These are phyloP conservation scores for Emericellopsis terricola DNA, from an alignment of 495 filamentous ascomycete genomes.

Conservation along the genomic window DNA sequence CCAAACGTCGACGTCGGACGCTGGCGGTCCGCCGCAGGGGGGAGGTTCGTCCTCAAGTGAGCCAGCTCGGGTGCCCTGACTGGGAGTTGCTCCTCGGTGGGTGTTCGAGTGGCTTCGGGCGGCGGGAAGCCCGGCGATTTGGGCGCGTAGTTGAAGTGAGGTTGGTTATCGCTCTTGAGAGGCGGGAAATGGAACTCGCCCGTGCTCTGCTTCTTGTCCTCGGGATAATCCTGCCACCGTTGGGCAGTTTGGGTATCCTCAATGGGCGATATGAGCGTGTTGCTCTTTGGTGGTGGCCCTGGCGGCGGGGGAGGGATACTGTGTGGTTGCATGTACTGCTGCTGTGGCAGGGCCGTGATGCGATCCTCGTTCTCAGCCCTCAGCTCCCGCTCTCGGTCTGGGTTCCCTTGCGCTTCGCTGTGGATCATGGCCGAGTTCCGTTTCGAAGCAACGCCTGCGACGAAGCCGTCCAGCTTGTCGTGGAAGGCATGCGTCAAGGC, in stretches of 20 bases:
- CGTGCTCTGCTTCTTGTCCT: conserved; percentile 4
- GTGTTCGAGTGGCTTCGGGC: conserved; percentile 1
- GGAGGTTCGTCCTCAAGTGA: conserved; percentile 29
- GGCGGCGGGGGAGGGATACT: conserved; percentile 23
- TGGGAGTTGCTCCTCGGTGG: conserved; percentile 4
- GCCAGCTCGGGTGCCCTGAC: conserved; percentile 28
- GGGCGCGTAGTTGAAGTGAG: conserved; percentile 35
- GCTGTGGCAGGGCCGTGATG: conserved; percentile 59
- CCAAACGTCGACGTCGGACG: conserved; percentile 25
- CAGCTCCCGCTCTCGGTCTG: conserved; percentile 58
- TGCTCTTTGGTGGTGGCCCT: conserved; percentile 13
- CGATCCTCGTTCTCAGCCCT: conserved; percentile 74
- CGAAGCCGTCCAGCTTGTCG: conserved; percentile 67
- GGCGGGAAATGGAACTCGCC: conserved; percentile 36
- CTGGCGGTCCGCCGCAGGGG: conserved; percentile 9
- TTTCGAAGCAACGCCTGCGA: conserved; percentile 65
- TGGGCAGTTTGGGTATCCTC: conserved; percentile 1
- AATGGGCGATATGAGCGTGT: conserved; percentile 16
- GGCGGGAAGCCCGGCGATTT: conserved; percentile 16
- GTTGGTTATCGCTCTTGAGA: conserved; percentile 19
- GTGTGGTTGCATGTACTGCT: conserved; percentile 35
- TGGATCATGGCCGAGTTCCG: conserved; percentile 64
- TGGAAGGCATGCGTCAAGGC: conserved; percentile 56
- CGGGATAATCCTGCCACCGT: conserved; percentile 4
- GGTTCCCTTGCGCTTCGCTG: conserved; percentile 64